Percentiles rank a stretch among this genome's conserved stretches.
phyloP scores from a whole-genome alignment of 140 eudicot species.

The Senecio squalidus region DNA sequence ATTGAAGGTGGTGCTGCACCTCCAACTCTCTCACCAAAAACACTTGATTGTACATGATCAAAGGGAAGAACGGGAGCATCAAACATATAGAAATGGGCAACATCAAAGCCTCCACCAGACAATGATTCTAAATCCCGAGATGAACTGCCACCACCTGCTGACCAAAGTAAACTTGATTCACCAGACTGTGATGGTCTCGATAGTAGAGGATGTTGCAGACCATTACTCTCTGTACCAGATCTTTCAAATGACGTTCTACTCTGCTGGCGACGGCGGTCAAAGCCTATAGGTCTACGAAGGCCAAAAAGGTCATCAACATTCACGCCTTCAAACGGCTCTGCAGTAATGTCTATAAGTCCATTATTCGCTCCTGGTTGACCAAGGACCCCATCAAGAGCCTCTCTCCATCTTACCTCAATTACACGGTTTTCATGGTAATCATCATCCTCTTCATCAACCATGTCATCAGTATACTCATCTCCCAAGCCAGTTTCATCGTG shows the following conservation, averaged over 20 bases:
- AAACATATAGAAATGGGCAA: too few species aligned
- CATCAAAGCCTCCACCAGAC: too few species aligned
- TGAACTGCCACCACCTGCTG: constrained; percentile 51
- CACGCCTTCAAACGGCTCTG: constrained; percentile 87
- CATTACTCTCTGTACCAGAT: constrained; percentile 47
- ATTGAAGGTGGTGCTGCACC: constrained; percentile 56
- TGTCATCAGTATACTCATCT: constrained; percentile 78
- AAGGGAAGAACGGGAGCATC: constrained; percentile 76
- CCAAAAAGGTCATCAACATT: constrained; percentile 90
- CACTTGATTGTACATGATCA: constrained; percentile 58
- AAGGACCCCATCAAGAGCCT: constrained; percentile 83
- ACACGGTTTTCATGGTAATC: constrained; percentile 88
- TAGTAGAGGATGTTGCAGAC: constrained; percentile 79
- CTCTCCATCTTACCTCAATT: constrained; percentile 90
- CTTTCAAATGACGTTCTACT: constrained; percentile 62
- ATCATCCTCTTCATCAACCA: constrained; percentile 91
- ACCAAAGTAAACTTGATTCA: constrained; percentile 46
- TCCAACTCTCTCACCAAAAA: constrained; percentile 52
- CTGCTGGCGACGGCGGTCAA: constrained; percentile 77
- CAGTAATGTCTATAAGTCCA: constrained; percentile 62
- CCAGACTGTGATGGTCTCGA: constrained; percentile 60
- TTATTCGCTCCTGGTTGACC: constrained; percentile 69
- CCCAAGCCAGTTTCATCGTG: constrained; percentile 86
- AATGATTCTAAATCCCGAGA: constrained; percentile 62
- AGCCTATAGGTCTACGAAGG: constrained; percentile 60